Conservation (phyloP, 345 rosid genomes). For the Euphorbia tirucalli region DNA sequence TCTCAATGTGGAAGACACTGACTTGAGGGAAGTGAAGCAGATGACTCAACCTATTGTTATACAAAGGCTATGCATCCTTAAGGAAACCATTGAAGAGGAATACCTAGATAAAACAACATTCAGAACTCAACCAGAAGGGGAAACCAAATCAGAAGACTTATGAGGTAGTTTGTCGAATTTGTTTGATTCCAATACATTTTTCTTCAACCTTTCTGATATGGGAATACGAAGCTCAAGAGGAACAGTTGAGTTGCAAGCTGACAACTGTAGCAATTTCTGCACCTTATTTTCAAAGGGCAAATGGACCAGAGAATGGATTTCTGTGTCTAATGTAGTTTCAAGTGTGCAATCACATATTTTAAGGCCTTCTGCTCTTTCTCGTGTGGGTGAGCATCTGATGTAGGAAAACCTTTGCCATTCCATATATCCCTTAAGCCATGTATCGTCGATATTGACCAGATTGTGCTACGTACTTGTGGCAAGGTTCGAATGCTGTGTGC, state of each 20-base stretch:
- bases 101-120: slow-evolving; percentile 46
- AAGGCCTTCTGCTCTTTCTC: not conserved
- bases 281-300: not conserved
- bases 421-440: not conserved
- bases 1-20: slow-evolving; percentile 75
- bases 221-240: not conserved
- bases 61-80: slow-evolving; percentile 77
- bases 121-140: slow-evolving; percentile 17
- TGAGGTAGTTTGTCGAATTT: slow-evolving; percentile 23
- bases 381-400: not conserved
- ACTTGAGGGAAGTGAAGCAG: slow-evolving; percentile 76
- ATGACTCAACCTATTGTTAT: slow-evolving; percentile 86
- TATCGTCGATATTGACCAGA: not conserved
- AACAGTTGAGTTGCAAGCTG: not conserved
- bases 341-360: not conserved
- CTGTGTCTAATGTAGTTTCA: not conserved
- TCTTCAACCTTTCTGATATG: not conserved
- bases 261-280: not conserved
- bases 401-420: not conserved
- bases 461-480: not conserved
- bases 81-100: slow-evolving; percentile 82
- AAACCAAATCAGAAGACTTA: slow-evolving; percentile 30
- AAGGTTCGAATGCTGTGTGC: not conserved
- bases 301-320: not conserved
- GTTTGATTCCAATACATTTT: not conserved